phyloP scores from a whole-genome alignment of 306 rosid genomes.

The Datisca glomerata region DNA sequence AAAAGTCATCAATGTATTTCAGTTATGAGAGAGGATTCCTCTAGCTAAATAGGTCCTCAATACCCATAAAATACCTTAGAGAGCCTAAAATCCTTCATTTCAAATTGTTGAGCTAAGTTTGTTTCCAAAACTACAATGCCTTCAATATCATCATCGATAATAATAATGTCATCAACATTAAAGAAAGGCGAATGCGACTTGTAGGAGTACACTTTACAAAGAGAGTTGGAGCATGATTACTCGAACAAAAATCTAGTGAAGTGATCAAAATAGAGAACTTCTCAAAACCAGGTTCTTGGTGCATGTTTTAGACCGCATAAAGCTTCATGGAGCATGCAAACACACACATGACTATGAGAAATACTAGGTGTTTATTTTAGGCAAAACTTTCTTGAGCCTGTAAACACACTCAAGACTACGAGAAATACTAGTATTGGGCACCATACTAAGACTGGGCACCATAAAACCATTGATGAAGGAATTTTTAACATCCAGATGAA shows the following conservation, averaged over 20 bases:
- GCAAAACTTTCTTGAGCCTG: not conserved
- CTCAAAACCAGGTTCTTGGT: not conserved
- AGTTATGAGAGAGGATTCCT: not conserved
- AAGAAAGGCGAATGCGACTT: not conserved
- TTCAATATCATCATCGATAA: not conserved
- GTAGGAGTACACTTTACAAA: not conserved
- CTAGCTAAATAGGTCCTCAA: not conserved
- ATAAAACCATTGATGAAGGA: no score
- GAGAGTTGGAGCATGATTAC: not conserved
- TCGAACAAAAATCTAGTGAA: not conserved
- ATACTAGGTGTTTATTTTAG: not conserved
- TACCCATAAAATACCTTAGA: not conserved
- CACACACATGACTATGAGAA: not conserved
- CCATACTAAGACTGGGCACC: no score
- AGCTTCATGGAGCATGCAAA: not conserved
- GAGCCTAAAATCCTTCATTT: not conserved
- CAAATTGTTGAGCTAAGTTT: not conserved
- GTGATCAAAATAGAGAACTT: not conserved
- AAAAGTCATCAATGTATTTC: not conserved
- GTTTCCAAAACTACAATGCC: not conserved
- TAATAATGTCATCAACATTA: not conserved
- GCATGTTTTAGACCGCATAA: not conserved
- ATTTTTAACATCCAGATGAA: not conserved
- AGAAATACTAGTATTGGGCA: not conserved
- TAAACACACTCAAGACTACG: not conserved